Conservation (phyloP, 1,284 basidiomycete genomes). For the Cutaneotrichosporon mucoides region DNA sequence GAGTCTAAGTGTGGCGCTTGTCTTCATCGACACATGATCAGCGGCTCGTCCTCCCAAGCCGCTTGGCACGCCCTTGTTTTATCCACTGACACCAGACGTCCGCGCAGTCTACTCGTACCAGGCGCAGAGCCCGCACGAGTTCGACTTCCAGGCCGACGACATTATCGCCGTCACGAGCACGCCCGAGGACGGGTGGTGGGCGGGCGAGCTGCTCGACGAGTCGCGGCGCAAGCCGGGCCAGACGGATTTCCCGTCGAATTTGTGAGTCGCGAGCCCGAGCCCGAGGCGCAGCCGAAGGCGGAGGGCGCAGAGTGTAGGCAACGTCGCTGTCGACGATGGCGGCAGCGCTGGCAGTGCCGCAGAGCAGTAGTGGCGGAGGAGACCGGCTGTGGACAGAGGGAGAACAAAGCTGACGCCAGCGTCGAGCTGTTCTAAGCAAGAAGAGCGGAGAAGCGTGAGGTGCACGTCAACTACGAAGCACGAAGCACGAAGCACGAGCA, state of each 20-base stretch:
- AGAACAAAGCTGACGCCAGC: neutral
- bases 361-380: no score
- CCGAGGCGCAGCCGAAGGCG: no score
- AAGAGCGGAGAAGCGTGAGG: no score
- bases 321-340: no score
- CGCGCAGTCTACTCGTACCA: constrained; percentile 89
- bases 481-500: no score
- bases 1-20: constrained; percentile 16
- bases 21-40: no score
- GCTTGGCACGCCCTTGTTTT: no score
- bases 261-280: constrained; percentile 37
- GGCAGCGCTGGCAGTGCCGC: no score
- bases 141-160: constrained; percentile 85
- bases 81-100: constrained; percentile 51
- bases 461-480: no score
- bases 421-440: neutral
- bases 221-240: constrained; percentile 68
- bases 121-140: constrained; percentile 60
- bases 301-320: no score
- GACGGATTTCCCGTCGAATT: constrained; percentile 90
- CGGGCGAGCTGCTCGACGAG: constrained; percentile 70
- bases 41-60: no score
- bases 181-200: constrained; percentile 94
- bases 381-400: neutral
- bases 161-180: constrained; percentile 88